These are phyloP conservation scores for Cicer pinnatifidum DNA, from an alignment of 306 rosid genomes.

Conservation along the genomic window DNA sequence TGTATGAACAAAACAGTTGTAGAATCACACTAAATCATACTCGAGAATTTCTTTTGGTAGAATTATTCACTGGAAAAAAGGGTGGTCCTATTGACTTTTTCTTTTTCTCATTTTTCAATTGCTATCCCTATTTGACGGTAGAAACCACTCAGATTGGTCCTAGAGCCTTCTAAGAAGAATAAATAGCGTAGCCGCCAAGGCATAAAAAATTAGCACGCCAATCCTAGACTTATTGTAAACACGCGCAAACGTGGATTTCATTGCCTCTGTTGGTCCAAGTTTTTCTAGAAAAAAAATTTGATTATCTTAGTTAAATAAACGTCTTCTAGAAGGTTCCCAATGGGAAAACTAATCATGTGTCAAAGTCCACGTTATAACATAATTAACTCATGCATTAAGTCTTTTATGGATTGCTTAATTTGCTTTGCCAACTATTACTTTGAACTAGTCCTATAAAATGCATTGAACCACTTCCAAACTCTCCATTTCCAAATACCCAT, in stretches of 20 bases:
- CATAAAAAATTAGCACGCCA: conserved; percentile 24
- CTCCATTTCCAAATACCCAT: conserved; percentile 20
- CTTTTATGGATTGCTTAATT: background rate
- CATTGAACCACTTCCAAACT: background rate
- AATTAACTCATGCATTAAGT: background rate
- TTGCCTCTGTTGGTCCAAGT: conserved; percentile 31
- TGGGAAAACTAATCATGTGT: conserved; percentile 34
- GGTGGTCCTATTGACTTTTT: conserved; percentile 22
- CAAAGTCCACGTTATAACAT: background rate
- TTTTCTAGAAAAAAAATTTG: background rate
- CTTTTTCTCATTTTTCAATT: background rate
- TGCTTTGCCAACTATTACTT: background rate
- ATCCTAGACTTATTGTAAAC: background rate
- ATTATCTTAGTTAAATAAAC: conserved; percentile 8
- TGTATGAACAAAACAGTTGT: conserved; percentile 14
- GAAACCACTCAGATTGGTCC: conserved; percentile 24
- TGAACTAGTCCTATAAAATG: conserved; percentile 22
- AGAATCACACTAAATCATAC: conserved; percentile 9
- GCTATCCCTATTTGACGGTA: background rate
- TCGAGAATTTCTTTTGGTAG: background rate
- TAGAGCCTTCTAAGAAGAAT: conserved; percentile 19
- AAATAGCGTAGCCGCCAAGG: conserved; percentile 2
- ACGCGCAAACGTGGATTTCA: conserved; percentile 40
- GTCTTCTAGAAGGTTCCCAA: conserved; percentile 42
- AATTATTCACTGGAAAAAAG: background rate